Evolutionary conservation across 805 yeast species (phyloP).

Genomic region (Nakazawaea pomicola): DNA sequence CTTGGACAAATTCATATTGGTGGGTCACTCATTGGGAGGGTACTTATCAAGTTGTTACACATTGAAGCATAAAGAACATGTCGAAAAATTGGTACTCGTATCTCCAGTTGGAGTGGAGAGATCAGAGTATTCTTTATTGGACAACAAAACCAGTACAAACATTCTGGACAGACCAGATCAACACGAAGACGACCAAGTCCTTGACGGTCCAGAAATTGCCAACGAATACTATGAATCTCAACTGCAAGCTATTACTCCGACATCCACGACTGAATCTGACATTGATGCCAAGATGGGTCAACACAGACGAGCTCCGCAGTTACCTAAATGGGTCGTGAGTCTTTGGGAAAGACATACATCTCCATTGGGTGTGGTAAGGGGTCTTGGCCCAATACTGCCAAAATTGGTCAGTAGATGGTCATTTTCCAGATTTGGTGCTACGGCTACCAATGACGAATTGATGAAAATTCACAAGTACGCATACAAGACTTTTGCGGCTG

Average conservation of each 20-base stretch:
- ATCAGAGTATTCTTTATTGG: constrained; percentile 41
- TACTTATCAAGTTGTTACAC: constrained; percentile 66
- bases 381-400: constrained; percentile 50
- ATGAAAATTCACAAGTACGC: constrained; percentile 49
- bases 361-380: constrained; percentile 48
- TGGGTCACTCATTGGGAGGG: constrained; percentile 82
- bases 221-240: constrained; percentile 18
- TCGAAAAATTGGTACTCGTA: constrained; percentile 53
- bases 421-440: constrained; percentile 35
- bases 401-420: constrained; percentile 51
- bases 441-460: constrained; percentile 24
- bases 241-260: constrained; percentile 8
- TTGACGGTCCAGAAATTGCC: constrained; percentile 17
- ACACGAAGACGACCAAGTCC: neutral
- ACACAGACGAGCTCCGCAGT: constrained; percentile 20
- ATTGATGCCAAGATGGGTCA: constrained; percentile 17
- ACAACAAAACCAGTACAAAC: constrained; percentile 7
- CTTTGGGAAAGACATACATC: constrained; percentile 53
- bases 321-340: constrained; percentile 30
- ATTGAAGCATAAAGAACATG: constrained; percentile 37
- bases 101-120: constrained; percentile 81
- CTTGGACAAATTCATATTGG: constrained; percentile 48
- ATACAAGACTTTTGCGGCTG: constrained; percentile 45
- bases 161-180: constrained; percentile 9
- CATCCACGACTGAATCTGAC: constrained; percentile 7